These are phyloP conservation scores for Aureobasidium musti DNA, from an alignment of 2,329 filamentous ascomycete genomes.

Conservation along the genomic window DNA sequence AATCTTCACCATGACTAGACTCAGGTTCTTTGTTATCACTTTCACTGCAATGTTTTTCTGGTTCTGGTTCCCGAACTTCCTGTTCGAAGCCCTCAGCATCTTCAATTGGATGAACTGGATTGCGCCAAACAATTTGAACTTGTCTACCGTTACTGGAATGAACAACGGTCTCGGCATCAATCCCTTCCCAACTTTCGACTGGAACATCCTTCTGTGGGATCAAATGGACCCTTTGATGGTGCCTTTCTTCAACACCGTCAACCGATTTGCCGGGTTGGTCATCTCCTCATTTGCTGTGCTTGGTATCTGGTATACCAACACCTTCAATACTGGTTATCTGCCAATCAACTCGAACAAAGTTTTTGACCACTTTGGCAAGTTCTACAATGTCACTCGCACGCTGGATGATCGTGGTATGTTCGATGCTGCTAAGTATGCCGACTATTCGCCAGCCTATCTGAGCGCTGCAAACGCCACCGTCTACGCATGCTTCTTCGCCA, in stretches of 20 bases:
- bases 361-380: constrained; percentile 15
- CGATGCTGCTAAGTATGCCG: not conserved
- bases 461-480: not conserved
- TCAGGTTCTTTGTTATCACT: constrained; percentile 71
- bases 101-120: constrained; percentile 90
- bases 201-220: constrained; percentile 12
- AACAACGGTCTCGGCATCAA: constrained; percentile 20
- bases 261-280: not conserved
- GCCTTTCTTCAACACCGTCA: constrained; percentile 19
- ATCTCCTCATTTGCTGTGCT: not conserved
- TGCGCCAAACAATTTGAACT: constrained; percentile 56
- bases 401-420: constrained; percentile 1
- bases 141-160: constrained; percentile 10
- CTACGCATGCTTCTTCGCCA: constrained; percentile 15
- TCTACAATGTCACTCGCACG: constrained; percentile 21
- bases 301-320: constrained; percentile 69
- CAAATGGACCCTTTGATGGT: constrained; percentile 14
- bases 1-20: constrained; percentile 72
- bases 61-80: constrained; percentile 79
- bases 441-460: constrained; percentile 9
- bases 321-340: constrained; percentile 80
- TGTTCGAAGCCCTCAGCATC: constrained; percentile 81
- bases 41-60: constrained; percentile 71
- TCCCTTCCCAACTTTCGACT: constrained; percentile 13
- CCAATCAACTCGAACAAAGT: constrained; percentile 47